Evolutionary conservation across 2,329 filamentous ascomycete genomes (phyloP).

Genomic region (Fusarium cicatricum): DNA sequence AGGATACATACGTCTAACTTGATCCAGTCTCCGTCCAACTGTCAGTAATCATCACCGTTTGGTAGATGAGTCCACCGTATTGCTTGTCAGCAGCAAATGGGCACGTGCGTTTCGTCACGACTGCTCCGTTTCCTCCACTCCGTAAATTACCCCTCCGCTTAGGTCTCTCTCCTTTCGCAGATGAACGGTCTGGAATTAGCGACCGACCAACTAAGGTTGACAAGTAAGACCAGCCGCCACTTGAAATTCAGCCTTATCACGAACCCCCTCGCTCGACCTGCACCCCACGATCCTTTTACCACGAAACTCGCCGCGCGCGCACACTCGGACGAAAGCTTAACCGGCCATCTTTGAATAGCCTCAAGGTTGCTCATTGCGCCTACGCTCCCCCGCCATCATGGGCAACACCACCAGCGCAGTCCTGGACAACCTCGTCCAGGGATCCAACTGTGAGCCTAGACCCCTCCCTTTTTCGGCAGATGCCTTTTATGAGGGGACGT

Average conservation of each 20-base stretch:
- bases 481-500: conserved; percentile 12
- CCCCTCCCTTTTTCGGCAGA: neutral
- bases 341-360: neutral
- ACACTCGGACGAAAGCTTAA: neutral
- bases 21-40: neutral
- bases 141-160: conserved; percentile 39
- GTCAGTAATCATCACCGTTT: neutral
- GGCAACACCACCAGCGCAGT: conserved; percentile 76
- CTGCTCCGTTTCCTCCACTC: conserved; percentile 15
- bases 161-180: conserved; percentile 27
- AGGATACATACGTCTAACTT: neutral
- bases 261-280: conserved; percentile 25
- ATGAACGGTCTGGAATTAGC: conserved; percentile 33
- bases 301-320: neutral
- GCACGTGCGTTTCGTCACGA: conserved; percentile 4
- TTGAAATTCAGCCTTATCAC: conserved; percentile 41
- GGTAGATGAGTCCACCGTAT: neutral
- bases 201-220: conserved; percentile 9
- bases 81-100: neutral
- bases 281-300: neutral
- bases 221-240: conserved; percentile 19
- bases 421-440: conserved; percentile 94
- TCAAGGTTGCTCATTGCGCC: conserved; percentile 1
- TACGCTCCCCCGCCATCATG: conserved; percentile 54
- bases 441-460: conserved; percentile 81